Evolutionary conservation across 1,139 yeast genomes (phyloP), one percentile per base, ranked within the genome.

Genomic region (Candida smagusa): DNA sequence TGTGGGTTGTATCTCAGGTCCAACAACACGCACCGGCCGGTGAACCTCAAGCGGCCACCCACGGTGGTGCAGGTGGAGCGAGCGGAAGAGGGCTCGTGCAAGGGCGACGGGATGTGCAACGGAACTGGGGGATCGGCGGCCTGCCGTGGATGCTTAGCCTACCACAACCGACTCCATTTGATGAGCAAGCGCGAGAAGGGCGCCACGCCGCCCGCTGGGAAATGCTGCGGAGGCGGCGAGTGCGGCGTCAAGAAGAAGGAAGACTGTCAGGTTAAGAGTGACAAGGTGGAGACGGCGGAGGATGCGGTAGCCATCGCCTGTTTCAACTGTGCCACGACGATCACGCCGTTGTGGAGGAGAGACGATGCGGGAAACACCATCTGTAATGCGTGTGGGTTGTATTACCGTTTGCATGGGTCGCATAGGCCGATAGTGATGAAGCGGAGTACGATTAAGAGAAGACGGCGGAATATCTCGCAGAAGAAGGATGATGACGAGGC

Each of bases 371-470:
- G 95, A 1, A 79, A 83, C 48, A 82, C 92, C 26, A 84, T 86
- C 27, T 87, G 96, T 65, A 87, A 87, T 54, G 95, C 95, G 0
- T 86, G 96, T 63, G 96, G 95, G 1, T 65, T 87, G 30, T 87
- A 87, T 58, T 83, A 77, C 57, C 68, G 84, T 42, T 72, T 87
- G 33, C 95, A 86, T 53, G 92, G 92, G 1, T 69, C 73, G 30
- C 90, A 84, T 52, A 70, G 96, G 34, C 96, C 96, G 2, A 80
- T 81, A 12, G 77, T 77, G 42, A 75, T 85, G 85, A 84, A 84
- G 48, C 73, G 84, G 49, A 70, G 74, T 40, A 81, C 85, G 32
- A 84, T 87, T 45, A 84, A 84, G 55, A 73, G 96, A 48, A 71
- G 96, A 39, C 81, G 79, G 50, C 70, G 95, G 48, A 63, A 65